phyloP scores from a whole-genome alignment of 2,329 filamentous ascomycete species.

The Sarocladiaceae sp. region DNA sequence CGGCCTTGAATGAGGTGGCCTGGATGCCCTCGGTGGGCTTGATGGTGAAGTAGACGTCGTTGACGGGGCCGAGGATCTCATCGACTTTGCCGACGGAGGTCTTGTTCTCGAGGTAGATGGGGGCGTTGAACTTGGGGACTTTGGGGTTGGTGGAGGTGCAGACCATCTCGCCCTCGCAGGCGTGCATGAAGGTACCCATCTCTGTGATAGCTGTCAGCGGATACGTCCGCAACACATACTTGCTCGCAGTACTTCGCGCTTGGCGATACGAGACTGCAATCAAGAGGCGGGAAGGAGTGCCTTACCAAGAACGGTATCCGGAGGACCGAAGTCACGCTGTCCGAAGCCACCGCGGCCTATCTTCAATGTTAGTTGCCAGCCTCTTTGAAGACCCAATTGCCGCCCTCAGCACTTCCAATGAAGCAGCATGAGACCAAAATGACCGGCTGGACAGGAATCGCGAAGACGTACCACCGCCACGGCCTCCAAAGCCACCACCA shows the following conservation, averaged over 20 bases:
- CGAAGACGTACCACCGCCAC: too few relatives aligned
- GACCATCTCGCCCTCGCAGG: slow-evolving; percentile 96
- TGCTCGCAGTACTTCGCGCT: too few relatives aligned
- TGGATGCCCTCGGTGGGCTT: slow-evolving; percentile 97
- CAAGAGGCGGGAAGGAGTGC: background rate
- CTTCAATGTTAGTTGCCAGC: slow-evolving; percentile 10
- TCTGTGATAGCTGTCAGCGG: slow-evolving; percentile 40
- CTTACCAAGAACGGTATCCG: slow-evolving; percentile 32
- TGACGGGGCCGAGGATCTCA: slow-evolving; percentile 95
- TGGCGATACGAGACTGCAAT: too few relatives aligned
- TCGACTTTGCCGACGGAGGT: slow-evolving; percentile 94
- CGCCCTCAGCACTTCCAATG: too few relatives aligned
- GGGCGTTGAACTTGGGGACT: slow-evolving; percentile 98
- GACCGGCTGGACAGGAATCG: too few relatives aligned
- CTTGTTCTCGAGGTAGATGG: slow-evolving; percentile 99
- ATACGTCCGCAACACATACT: too few relatives aligned
- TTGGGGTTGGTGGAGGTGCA: slow-evolving; percentile 94
- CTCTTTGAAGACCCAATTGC: too few relatives aligned
- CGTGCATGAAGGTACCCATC: slow-evolving; percentile 92
- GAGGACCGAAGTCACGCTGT: slow-evolving; percentile 35
- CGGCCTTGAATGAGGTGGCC: slow-evolving; percentile 87
- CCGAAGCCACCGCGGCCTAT: slow-evolving; percentile 33
- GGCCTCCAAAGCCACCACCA: slow-evolving; percentile 28
- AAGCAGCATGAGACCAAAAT: too few relatives aligned
- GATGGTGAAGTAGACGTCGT: slow-evolving; percentile 97